These are phyloP conservation scores for Kwoniella bestiolae DNA, from an alignment of 768 basidiomycete species.

Conservation along the genomic window DNA sequence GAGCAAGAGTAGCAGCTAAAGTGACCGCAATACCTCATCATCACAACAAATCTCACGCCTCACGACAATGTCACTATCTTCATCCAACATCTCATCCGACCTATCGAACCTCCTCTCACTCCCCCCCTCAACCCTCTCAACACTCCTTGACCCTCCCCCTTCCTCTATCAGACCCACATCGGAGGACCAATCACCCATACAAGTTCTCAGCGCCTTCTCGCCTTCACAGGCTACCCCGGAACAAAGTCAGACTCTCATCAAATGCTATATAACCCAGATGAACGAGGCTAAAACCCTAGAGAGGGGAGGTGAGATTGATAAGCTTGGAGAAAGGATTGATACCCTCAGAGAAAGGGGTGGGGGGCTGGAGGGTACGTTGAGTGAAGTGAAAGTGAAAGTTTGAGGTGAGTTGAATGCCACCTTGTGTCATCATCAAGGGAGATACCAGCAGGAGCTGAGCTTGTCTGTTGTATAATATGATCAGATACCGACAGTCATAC, in stretches of 20 bases:
- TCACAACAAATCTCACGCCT: too few species aligned
- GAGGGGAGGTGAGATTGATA: constrained; percentile 20
- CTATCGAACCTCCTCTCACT: constrained; percentile 9
- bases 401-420: neutral
- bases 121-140: neutral
- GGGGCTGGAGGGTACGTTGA: constrained; percentile 21
- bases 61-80: constrained; percentile 3
- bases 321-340: constrained; percentile 32
- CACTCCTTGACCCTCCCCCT: neutral
- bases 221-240: neutral
- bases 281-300: neutral
- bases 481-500: too few species aligned
- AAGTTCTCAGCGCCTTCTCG: constrained; percentile 5
- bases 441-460: too few species aligned
- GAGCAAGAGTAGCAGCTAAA: too few species aligned
- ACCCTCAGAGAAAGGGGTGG: constrained; percentile 23
- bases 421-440: too few species aligned
- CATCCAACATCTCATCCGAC: constrained; percentile 13
- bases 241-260: constrained; percentile 20
- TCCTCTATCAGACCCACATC: neutral
- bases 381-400: constrained; percentile 28
- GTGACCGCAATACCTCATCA: too few species aligned
- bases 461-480: too few species aligned
- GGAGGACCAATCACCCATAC: neutral
- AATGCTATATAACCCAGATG: constrained; percentile 31